Percentiles rank a stretch among this genome's conserved stretches.
These are phyloP conservation scores for Medicago lupulina DNA, from an alignment of 306 rosid genomes.

Conservation along the genomic window DNA sequence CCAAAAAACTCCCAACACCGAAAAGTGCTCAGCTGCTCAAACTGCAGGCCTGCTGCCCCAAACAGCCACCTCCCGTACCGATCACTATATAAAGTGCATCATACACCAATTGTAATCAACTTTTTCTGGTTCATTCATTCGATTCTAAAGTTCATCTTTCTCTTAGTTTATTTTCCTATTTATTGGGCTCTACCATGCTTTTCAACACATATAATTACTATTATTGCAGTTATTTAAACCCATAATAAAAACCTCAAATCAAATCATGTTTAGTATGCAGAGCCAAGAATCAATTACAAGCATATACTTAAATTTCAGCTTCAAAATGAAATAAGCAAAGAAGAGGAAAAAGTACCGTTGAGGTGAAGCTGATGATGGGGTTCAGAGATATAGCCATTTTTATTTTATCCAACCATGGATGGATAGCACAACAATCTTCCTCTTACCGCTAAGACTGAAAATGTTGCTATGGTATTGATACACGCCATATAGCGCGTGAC, in stretches of 20 bases:
- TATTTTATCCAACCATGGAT: slow-evolving; percentile 55
- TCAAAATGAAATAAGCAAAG: not conserved
- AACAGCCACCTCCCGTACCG: too few relatives aligned
- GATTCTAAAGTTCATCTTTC: too few relatives aligned
- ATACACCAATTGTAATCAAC: too few relatives aligned
- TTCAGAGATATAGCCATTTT: slow-evolving; percentile 74
- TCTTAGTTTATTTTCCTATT: too few relatives aligned
- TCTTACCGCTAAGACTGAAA: slow-evolving; percentile 27
- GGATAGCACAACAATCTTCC: slow-evolving; percentile 31
- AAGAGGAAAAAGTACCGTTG: slow-evolving; percentile 53
- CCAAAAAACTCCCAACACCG: too few relatives aligned
- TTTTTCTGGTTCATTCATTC: too few relatives aligned
- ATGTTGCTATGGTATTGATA: slow-evolving; percentile 5
- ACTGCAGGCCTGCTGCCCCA: too few relatives aligned
- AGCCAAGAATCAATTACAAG: not conserved
- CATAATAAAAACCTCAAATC: not conserved
- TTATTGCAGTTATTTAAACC: not conserved
- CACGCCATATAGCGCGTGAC: slow-evolving; percentile 38
- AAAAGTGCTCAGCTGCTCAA: too few relatives aligned
- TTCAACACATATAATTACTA: not conserved
- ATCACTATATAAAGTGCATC: too few relatives aligned
- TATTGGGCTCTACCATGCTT: too few relatives aligned
- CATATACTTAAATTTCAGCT: slow-evolving; percentile 23
- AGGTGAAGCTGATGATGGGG: slow-evolving; percentile 59
- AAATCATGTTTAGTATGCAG: slow-evolving; percentile 5